Percentiles rank a stretch among this genome's conserved stretches.
These are phyloP conservation scores for Zasmidium angulare DNA, from an alignment of 2,329 filamentous ascomycete species.

Conservation along the genomic window DNA sequence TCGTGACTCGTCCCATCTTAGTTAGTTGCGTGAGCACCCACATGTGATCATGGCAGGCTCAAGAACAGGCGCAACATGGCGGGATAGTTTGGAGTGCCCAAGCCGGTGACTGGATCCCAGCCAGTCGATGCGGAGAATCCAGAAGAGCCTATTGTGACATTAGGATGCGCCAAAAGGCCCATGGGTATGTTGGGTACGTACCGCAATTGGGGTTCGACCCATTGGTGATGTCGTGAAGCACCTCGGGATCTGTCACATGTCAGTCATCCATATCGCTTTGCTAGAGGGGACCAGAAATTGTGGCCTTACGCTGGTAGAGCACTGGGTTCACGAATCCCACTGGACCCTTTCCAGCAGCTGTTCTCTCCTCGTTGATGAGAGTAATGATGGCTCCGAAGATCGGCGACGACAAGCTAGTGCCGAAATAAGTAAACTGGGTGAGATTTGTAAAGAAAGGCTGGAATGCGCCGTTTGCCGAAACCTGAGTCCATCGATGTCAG, in stretches of 20 bases:
- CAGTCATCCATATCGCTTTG: not conserved
- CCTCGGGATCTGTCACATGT: constrained; percentile 33
- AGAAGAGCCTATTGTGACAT: constrained; percentile 21
- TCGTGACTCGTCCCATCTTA: too few relatives aligned
- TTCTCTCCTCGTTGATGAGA: constrained; percentile 29
- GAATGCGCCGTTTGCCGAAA: constrained; percentile 47
- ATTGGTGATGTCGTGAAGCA: constrained; percentile 38
- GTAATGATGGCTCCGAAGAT: constrained; percentile 32
- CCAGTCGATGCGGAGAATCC: constrained; percentile 12
- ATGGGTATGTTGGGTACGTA: constrained; percentile 6
- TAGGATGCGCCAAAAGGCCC: too few relatives aligned
- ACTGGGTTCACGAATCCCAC: constrained; percentile 36
- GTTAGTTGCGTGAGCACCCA: too few relatives aligned
- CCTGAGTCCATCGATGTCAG: constrained; percentile 20
- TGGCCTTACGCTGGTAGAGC: constrained; percentile 27
- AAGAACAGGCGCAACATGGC: constrained; percentile 21
- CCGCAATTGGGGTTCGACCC: constrained; percentile 39
- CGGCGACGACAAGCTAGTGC: constrained; percentile 28
- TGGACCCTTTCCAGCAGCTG: constrained; percentile 23
- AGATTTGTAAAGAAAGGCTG: constrained; percentile 34
- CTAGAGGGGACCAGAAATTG: not conserved
- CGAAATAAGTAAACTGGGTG: constrained; percentile 22
- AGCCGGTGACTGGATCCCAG: constrained; percentile 28
- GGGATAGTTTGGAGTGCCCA: constrained; percentile 24
- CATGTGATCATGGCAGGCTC: constrained; percentile 4